These are phyloP conservation scores for Deuterostichococcus epilithicus DNA, from an alignment of 139 green algal species.

Conservation along the genomic window DNA sequence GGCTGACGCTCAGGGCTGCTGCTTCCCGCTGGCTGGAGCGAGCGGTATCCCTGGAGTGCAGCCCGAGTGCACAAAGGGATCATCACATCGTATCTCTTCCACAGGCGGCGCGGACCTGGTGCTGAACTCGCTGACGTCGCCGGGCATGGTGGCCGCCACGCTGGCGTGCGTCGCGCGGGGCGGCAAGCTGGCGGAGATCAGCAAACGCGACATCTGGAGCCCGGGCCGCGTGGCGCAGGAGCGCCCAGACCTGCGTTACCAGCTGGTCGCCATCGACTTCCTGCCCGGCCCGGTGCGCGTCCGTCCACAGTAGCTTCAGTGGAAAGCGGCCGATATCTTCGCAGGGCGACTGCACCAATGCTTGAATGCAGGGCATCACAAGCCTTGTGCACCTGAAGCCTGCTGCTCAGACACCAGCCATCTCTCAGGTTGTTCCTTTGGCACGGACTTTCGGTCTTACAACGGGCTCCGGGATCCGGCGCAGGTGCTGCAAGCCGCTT, in stretches of 20 bases:
- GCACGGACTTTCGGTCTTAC: too few relatives aligned
- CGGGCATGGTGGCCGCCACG: conserved; percentile 79
- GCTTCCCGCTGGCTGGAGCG: too few relatives aligned
- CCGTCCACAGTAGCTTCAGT: conserved; percentile 5
- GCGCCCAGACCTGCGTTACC: conserved; percentile 71
- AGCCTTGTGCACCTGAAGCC: too few relatives aligned
- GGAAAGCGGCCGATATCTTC: too few relatives aligned
- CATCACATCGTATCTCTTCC: too few relatives aligned
- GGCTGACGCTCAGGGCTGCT: too few relatives aligned
- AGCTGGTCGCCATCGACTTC: conserved; percentile 84
- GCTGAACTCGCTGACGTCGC: conserved; percentile 88
- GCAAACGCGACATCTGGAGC: conserved; percentile 87
- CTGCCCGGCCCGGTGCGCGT: conserved; percentile 40
- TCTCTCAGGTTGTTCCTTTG: too few relatives aligned
- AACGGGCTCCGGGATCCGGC: not conserved
- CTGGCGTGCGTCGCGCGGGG: conserved; percentile 50
- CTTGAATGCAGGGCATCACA: too few relatives aligned
- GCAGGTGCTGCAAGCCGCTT: conserved; percentile 4
- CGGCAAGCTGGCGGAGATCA: conserved; percentile 77
- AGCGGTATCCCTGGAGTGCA: too few relatives aligned
- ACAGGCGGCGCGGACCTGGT: conserved; percentile 24
- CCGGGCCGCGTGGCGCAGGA: conserved; percentile 50
- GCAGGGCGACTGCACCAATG: too few relatives aligned
- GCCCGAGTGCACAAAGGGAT: too few relatives aligned
- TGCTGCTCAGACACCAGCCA: too few relatives aligned